A percentile compares a stretch with the other conserved stretches of the same genome.
phyloP scores from a whole-genome alignment of 768 basidiomycete genomes.

The Omphalotus guepiniiformis region DNA sequence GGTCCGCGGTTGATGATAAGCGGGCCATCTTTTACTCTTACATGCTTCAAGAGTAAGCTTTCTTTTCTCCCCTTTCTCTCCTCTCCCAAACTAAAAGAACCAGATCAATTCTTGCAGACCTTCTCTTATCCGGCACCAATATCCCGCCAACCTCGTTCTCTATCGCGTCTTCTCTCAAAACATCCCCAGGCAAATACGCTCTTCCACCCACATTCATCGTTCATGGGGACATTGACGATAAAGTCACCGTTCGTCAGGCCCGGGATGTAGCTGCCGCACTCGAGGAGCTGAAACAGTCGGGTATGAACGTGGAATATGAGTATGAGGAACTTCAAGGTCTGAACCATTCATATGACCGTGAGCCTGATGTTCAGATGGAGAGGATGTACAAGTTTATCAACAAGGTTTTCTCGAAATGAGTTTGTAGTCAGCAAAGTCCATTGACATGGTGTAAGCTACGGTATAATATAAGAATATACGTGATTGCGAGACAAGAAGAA shows the following conservation, averaged over 20 bases:
- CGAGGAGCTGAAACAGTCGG: conserved; percentile 13
- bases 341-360: conserved; percentile 32
- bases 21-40: conserved; percentile 32
- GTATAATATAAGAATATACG: too few species aligned
- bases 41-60: conserved; percentile 36
- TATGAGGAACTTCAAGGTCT: conserved; percentile 31
- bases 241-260: conserved; percentile 30
- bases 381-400: conserved; percentile 29
- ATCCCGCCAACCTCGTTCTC: conserved; percentile 26
- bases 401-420: conserved; percentile 11
- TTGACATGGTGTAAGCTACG: too few species aligned
- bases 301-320: conserved; percentile 15
- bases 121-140: conserved; percentile 29
- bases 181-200: conserved; percentile 16
- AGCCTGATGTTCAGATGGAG: conserved; percentile 27
- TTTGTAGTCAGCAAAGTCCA: too few species aligned
- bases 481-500: too few species aligned
- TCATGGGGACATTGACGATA: conserved; percentile 32
- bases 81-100: neutral
- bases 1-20: conserved; percentile 19
- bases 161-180: conserved; percentile 23
- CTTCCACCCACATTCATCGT: conserved; percentile 30
- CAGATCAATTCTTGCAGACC: conserved; percentile 25
- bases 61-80: neutral
- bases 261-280: conserved; percentile 28